Conservation (phyloP, 208 protist species). For the Acanthamoeba castellanii region DNA sequence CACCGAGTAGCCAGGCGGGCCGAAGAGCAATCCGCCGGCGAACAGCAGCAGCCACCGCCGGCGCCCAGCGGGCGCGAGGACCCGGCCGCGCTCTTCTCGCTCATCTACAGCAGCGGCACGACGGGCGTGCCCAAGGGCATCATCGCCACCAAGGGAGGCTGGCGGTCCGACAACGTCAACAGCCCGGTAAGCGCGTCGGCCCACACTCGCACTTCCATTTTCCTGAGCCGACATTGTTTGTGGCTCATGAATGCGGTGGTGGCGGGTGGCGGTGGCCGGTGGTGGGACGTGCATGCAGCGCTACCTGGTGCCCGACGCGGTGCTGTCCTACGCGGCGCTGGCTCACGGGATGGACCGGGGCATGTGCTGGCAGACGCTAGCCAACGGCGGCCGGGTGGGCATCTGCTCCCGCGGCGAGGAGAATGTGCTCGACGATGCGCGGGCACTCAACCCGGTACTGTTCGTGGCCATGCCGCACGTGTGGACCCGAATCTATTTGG, state of each 20-base stretch:
- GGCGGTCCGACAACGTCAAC: not conserved
- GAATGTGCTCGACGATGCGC: slow-evolving; percentile 57
- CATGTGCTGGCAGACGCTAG: slow-evolving; percentile 50
- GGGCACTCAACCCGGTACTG: not conserved
- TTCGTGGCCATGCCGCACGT: slow-evolving; percentile 67
- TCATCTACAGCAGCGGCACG: slow-evolving; percentile 76
- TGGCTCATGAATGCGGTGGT: not conserved
- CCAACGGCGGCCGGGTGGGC: slow-evolving; percentile 28
- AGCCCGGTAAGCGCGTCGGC: not conserved
- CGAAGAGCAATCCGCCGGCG: too few species aligned
- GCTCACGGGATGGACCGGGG: slow-evolving; percentile 72
- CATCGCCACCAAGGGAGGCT: not conserved
- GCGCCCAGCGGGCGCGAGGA: not conserved
- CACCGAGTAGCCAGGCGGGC: too few species aligned
- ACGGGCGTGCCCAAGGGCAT: slow-evolving; percentile 75
- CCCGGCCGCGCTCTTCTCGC: not conserved
- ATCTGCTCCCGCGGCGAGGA: not conserved
- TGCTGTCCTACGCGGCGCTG: slow-evolving; percentile 37
- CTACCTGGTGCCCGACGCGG: not conserved
- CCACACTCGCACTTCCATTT: too few species aligned
- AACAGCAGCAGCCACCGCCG: too few species aligned
- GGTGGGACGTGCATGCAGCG: not conserved
- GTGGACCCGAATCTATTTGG: slow-evolving; percentile 59
- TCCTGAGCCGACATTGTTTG: too few species aligned
- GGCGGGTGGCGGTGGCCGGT: not conserved